A percentile compares a stretch with the other conserved stretches of the same genome.
These are phyloP conservation scores for Sutorius australiensis DNA, from an alignment of 768 basidiomycete genomes.

Conservation along the genomic window DNA sequence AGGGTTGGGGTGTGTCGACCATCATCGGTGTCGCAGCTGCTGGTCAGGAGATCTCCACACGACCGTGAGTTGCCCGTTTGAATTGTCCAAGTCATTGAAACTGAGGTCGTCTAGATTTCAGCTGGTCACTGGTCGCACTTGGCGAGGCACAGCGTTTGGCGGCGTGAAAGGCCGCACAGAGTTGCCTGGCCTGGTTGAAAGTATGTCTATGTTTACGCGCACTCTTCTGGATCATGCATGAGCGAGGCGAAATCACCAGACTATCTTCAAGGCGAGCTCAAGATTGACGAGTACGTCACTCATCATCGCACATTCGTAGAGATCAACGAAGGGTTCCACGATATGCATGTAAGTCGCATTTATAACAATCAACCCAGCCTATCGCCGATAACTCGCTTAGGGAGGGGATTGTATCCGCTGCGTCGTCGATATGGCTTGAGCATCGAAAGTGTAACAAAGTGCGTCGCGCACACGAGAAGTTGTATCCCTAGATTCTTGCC, in stretches of 20 bases:
- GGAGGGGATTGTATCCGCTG: conserved; percentile 90
- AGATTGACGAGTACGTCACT: conserved; percentile 95
- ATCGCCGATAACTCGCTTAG: conserved; percentile 25
- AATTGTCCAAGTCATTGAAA: not conserved
- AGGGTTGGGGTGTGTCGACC: conserved; percentile 97
- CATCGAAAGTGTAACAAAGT: not conserved
- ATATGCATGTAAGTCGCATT: conserved; percentile 86
- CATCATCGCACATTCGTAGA: conserved; percentile 72
- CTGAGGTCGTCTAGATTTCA: conserved; percentile 42
- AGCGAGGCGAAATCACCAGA: conserved; percentile 41
- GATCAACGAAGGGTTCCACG: conserved; percentile 85
- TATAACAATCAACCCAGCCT: not conserved
- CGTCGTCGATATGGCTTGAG: conserved; percentile 82
- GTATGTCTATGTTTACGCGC: conserved; percentile 35
- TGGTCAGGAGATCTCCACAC: conserved; percentile 89
- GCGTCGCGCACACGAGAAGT: not conserved
- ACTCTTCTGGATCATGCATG: not conserved
- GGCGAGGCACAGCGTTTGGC: conserved; percentile 95
- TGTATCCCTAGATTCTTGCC: conserved; percentile 1
- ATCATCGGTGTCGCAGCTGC: conserved; percentile 97
- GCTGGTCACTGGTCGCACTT: conserved; percentile 81
- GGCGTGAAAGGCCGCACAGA: conserved; percentile 98
- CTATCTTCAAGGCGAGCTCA: conserved; percentile 76
- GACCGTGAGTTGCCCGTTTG: conserved; percentile 54
- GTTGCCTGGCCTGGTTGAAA: conserved; percentile 88